Evolutionary conservation across 2,329 filamentous ascomycete genomes (phyloP).

Genomic region (Lecanicillium sp.): DNA sequence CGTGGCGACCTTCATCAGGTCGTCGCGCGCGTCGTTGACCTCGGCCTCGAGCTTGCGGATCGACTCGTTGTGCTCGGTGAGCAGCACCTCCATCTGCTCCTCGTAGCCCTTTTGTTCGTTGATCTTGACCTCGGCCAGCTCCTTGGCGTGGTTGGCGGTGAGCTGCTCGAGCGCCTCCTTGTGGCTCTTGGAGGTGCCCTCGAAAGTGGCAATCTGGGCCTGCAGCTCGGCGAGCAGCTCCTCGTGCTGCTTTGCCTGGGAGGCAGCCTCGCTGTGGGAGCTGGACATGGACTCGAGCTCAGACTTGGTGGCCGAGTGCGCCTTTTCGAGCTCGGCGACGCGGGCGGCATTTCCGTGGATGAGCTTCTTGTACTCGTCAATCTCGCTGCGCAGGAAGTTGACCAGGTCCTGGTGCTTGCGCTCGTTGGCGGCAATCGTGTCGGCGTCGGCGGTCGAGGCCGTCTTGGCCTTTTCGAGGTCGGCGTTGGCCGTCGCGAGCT

Average conservation of each 20-base stretch:
- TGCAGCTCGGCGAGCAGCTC: constrained; percentile 48
- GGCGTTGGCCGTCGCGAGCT: constrained; percentile 48
- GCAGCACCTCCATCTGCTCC: constrained; percentile 50
- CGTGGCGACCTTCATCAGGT: constrained; percentile 57
- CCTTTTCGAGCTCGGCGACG: constrained; percentile 67
- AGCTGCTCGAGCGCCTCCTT: constrained; percentile 46
- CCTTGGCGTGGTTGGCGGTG: constrained; percentile 43
- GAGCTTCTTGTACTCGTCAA: constrained; percentile 73
- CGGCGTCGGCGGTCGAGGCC: constrained; percentile 32
- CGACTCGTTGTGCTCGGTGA: constrained; percentile 54
- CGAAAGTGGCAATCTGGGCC: constrained; percentile 54
- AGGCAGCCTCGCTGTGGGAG: constrained; percentile 46
- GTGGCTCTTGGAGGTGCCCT: constrained; percentile 49
- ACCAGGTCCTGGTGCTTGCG: constrained; percentile 55
- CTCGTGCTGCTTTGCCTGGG: constrained; percentile 40
- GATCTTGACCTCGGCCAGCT: constrained; percentile 43
- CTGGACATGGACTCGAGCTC: constrained; percentile 63
- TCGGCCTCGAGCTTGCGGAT: constrained; percentile 54
- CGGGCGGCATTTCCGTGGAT: constrained; percentile 63
- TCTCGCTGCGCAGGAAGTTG: constrained; percentile 60
- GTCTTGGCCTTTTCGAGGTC: constrained; percentile 40
- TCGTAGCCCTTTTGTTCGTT: constrained; percentile 51
- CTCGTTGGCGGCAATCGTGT: constrained; percentile 41
- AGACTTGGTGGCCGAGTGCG: constrained; percentile 58
- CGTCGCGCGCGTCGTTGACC: constrained; percentile 58